Conservation (phyloP, 1,284 basidiomycete genomes). For the Athelia sp. region DNA sequence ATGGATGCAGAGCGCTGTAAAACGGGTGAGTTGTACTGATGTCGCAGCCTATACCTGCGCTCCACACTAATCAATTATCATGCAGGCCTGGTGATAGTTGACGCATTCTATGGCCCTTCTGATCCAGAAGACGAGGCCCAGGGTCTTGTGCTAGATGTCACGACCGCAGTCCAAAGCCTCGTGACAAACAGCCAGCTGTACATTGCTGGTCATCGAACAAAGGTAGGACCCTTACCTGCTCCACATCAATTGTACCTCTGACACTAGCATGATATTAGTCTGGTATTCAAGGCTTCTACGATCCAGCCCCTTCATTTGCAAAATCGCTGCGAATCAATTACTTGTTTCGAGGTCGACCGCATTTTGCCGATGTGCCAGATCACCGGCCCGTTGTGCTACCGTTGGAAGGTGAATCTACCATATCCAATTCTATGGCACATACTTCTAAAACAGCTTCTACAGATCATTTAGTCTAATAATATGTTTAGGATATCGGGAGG, state of each 20-base stretch:
- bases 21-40: constrained; percentile 21
- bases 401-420: constrained; percentile 33
- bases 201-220: constrained; percentile 44
- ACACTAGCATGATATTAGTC: constrained; percentile 11
- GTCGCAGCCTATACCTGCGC: neutral
- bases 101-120: constrained; percentile 58
- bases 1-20: constrained; percentile 33
- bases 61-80: constrained; percentile 4
- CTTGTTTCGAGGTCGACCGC: constrained; percentile 39
- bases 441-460: too few species aligned
- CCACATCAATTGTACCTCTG: neutral
- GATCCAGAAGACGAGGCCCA: constrained; percentile 20
- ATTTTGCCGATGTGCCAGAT: constrained; percentile 41
- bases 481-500: neutral
- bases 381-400: constrained; percentile 38
- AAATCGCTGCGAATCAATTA: constrained; percentile 42
- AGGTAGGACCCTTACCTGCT: constrained; percentile 20
- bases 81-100: constrained; percentile 62
- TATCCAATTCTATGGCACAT: too few species aligned
- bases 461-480: neutral
- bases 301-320: constrained; percentile 31
- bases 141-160: constrained; percentile 49
- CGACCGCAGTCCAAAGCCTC: constrained; percentile 58
- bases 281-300: constrained; percentile 31
- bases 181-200: constrained; percentile 45